Conservation (phyloP, 495 filamentous ascomycete species). For the Aspergillus ostianus region DNA sequence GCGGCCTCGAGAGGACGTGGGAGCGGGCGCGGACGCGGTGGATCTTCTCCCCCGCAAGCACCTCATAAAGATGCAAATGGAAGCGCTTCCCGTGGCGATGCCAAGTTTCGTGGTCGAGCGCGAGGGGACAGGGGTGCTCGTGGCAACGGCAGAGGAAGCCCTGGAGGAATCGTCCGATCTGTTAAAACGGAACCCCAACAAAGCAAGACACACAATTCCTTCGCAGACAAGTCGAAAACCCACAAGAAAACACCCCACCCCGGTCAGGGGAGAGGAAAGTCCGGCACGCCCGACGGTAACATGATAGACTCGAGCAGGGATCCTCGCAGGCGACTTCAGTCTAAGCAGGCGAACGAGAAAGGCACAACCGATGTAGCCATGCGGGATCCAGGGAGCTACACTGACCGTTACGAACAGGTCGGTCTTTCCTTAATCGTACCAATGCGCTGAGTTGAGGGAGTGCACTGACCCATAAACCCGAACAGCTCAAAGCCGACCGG, state of each 20-base stretch:
- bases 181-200: constrained; percentile 23
- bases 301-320: constrained; percentile 15
- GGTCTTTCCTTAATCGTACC: constrained; percentile 12
- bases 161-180: constrained; percentile 10
- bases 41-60: constrained; percentile 17
- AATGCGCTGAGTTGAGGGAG: constrained; percentile 8
- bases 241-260: constrained; percentile 14
- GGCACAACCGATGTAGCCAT: constrained; percentile 14
- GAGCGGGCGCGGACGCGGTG: constrained; percentile 35
- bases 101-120: constrained; percentile 27
- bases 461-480: constrained; percentile 21
- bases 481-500: constrained; percentile 64
- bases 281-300: constrained; percentile 15
- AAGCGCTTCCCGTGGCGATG: constrained; percentile 16
- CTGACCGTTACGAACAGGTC: constrained; percentile 47
- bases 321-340: constrained; percentile 9
- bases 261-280: constrained; percentile 16
- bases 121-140: constrained; percentile 23
- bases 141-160: constrained; percentile 26
- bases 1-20: constrained; percentile 32
- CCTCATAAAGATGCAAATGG: constrained; percentile 24
- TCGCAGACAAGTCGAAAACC: neutral
- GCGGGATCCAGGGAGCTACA: constrained; percentile 31
- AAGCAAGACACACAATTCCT: neutral
- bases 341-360: constrained; percentile 11